Base-by-base conservation (phyloP, 345 rosid species). In the Eucalyptus cloeziana region DNA sequence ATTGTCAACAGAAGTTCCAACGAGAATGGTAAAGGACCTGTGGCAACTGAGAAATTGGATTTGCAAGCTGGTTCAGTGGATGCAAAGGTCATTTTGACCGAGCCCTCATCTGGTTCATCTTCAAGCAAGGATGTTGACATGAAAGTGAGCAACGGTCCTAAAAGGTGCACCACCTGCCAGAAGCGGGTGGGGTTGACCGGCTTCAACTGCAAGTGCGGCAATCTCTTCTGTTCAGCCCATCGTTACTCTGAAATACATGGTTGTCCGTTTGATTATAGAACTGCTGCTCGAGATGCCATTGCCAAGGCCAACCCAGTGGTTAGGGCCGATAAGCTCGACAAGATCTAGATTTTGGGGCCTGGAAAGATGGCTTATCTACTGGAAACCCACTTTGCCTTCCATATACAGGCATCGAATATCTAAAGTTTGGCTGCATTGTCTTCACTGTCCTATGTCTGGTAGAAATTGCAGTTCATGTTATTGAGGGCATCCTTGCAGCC, bases 181-280 rank as follows among this genome's bases (percentile, higher is more conserved):
- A 96, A 89, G 93, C 93, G 94, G 44, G 94, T 96, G 69, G 97
- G 97, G n/a, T 86, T 96, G 87, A 92, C 94, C 13, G 96, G 96
- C 80, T 96, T 96, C 64, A 91, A 88, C 62, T 96, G 98, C 90
- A 91, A 91, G 91, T 96, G 99, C 37, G 96, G 96, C 19, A 88
- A 92, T 90, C 89, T 92, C 86, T 96, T 93, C 91, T 96, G 99
- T 89, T 92, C 93, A 27, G 89, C 89, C 50, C 97, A 95, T 91
- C 96, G 98, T 16, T 94, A 96, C 92, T 94, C 97, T 3, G 97
- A 96, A 88, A 94, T 93, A 81, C 99, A 95, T 13, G 92, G 90
- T 58, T 96, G 99, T 85, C 91, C 94, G 2, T 96, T 92, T 33
- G 97, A 96, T 92, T 96, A 94, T 86, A 93, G 91, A 30, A 89